phyloP scores from a whole-genome alignment of 192 early-diverging fungal species.

The Mortierella alpina region DNA sequence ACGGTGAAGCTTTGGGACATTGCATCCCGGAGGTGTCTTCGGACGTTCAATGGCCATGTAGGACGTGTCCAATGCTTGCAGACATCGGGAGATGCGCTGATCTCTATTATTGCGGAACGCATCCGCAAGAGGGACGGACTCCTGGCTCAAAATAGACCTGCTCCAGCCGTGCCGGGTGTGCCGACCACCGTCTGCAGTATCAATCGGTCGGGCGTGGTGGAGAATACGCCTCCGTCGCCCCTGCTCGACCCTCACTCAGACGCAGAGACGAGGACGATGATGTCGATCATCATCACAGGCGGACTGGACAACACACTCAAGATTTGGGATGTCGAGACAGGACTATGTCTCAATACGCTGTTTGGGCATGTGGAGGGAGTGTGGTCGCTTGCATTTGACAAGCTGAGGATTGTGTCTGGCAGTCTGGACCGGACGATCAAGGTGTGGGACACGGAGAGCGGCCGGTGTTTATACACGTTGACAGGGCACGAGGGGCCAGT shows the following conservation, averaged over 20 bases:
- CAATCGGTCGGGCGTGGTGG: conserved; percentile 57
- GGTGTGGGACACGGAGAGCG: conserved; percentile 80
- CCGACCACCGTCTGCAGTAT: conserved; percentile 19
- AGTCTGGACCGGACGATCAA: conserved; percentile 79
- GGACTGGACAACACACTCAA: conserved; percentile 88
- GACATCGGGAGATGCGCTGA: conserved; percentile 48
- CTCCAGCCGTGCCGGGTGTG: neutral
- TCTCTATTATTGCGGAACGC: conserved; percentile 42
- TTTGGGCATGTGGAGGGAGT: conserved; percentile 88
- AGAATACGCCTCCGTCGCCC: conserved; percentile 50
- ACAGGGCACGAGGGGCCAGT: conserved; percentile 76
- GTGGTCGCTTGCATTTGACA: conserved; percentile 85
- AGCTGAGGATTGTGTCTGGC: conserved; percentile 73
- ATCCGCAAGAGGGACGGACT: conserved; percentile 13
- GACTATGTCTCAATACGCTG: conserved; percentile 77
- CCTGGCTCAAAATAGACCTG: conserved; percentile 5
- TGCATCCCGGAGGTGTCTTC: conserved; percentile 71
- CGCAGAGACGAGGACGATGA: conserved; percentile 40
- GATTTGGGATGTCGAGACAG: conserved; percentile 91
- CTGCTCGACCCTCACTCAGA: conserved; percentile 36
- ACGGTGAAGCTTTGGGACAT: conserved; percentile 90
- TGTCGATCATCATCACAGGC: conserved; percentile 80
- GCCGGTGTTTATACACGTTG: conserved; percentile 75
- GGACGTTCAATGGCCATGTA: conserved; percentile 77
- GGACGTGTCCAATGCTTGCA: conserved; percentile 76